phyloP scores from a whole-genome alignment of 257 asterid species.

The Solanum commersonii region DNA sequence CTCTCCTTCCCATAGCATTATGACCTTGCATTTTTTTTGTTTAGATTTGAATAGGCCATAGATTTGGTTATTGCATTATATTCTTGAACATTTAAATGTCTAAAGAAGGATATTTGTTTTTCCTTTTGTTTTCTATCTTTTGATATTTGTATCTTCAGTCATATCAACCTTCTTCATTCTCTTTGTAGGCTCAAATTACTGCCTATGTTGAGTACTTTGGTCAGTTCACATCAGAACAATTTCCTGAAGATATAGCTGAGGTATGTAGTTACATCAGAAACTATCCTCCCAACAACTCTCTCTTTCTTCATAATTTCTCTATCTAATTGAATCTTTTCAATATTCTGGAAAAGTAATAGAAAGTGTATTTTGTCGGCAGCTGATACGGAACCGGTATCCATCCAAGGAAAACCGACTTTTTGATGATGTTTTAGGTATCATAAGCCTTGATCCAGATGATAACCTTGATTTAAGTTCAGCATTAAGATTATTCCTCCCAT shows the following conservation, averaged over 20 bases:
- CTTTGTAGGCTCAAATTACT: slow-evolving; percentile 65
- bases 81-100: not conserved
- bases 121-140: not conserved
- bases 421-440: slow-evolving; percentile 86
- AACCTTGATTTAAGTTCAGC: not conserved
- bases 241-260: slow-evolving; percentile 96
- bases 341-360: not conserved
- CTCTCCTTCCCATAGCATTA: not conserved
- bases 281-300: not conserved
- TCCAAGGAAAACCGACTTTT: slow-evolving; percentile 80
- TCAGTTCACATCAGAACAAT: slow-evolving; percentile 91
- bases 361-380: slow-evolving; percentile 41
- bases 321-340: slow-evolving; percentile 1
- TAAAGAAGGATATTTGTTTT: not conserved
- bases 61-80: not conserved
- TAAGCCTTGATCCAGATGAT: not conserved
- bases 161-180: not conserved
- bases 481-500: not conserved
- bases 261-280: slow-evolving; percentile 29
- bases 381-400: slow-evolving; percentile 77
- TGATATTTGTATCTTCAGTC: not conserved
- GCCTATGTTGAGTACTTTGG: slow-evolving; percentile 95
- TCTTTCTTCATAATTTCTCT: not conserved
- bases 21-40: not conserved
- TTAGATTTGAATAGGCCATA: not conserved